Evolutionary conservation across 2,329 filamentous ascomycete genomes (phyloP).

Genomic region (Phoma sp.): DNA sequence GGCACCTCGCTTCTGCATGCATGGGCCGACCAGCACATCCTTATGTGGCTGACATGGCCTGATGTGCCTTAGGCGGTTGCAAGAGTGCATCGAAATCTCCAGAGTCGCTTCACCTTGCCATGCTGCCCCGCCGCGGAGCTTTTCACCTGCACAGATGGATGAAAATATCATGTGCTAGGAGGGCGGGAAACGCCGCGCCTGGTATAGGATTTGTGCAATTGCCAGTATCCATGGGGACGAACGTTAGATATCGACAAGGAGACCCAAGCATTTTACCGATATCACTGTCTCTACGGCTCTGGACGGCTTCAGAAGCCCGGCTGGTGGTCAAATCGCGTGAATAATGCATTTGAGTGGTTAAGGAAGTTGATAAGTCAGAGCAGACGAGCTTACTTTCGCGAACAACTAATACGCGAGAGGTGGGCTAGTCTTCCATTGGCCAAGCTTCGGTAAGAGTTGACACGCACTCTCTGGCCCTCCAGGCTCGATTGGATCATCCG

Average conservation of each 20-base stretch:
- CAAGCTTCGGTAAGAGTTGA: constrained; percentile 1
- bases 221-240: background rate
- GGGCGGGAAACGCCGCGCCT: background rate
- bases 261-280: background rate
- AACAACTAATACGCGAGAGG: background rate
- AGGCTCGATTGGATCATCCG: background rate
- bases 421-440: background rate
- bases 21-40: constrained; percentile 19
- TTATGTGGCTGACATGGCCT: constrained; percentile 9
- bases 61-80: constrained; percentile 5
- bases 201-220: background rate
- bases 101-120: background rate
- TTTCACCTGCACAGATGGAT: background rate
- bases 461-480: background rate
- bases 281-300: no score
- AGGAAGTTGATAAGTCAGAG: background rate
- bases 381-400: background rate
- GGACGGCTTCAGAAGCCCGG: background rate
- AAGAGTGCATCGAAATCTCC: constrained; percentile 12
- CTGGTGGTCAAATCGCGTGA: background rate
- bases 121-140: background rate
- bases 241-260: background rate
- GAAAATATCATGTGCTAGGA: background rate
- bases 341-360: background rate
- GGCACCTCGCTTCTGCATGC: constrained; percentile 23